These are phyloP conservation scores for Paxillus rubicundulus DNA, from an alignment of 768 basidiomycete species.

Conservation along the genomic window DNA sequence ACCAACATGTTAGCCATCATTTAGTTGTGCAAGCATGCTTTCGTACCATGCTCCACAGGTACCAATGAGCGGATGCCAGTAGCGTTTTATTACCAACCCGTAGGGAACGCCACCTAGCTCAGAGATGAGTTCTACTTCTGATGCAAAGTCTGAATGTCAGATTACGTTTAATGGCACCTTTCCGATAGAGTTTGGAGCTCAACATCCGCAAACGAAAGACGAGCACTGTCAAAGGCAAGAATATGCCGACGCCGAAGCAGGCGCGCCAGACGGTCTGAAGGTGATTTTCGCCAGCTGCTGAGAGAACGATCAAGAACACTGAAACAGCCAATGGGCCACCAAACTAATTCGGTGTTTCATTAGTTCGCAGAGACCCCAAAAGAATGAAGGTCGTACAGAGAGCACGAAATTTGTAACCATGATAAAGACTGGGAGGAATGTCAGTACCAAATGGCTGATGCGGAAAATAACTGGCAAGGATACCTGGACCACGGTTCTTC, in stretches of 20 bases:
- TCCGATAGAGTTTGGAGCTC: constrained; percentile 59
- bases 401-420: constrained; percentile 75
- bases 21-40: neutral
- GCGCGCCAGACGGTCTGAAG: constrained; percentile 66
- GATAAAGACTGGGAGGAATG: constrained; percentile 51
- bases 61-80: constrained; percentile 69
- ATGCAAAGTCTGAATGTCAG: neutral
- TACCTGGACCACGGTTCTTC: constrained; percentile 58
- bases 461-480: neutral
- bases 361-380: neutral
- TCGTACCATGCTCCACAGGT: constrained; percentile 69
- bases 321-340: constrained; percentile 65
- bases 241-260: constrained; percentile 61
- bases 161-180: constrained; percentile 64
- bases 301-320: constrained; percentile 66
- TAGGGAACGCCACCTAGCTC: constrained; percentile 57
- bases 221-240: constrained; percentile 65
- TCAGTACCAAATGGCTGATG: neutral
- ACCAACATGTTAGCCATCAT: constrained; percentile 3
- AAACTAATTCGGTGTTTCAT: constrained; percentile 38
- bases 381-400: constrained; percentile 39
- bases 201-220: constrained; percentile 73
- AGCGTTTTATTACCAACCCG: constrained; percentile 52
- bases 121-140: constrained; percentile 2
- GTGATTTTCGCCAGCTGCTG: constrained; percentile 61